Conservation (phyloP, 2,329 filamentous ascomycete genomes). For the Aspergillus sp. region DNA sequence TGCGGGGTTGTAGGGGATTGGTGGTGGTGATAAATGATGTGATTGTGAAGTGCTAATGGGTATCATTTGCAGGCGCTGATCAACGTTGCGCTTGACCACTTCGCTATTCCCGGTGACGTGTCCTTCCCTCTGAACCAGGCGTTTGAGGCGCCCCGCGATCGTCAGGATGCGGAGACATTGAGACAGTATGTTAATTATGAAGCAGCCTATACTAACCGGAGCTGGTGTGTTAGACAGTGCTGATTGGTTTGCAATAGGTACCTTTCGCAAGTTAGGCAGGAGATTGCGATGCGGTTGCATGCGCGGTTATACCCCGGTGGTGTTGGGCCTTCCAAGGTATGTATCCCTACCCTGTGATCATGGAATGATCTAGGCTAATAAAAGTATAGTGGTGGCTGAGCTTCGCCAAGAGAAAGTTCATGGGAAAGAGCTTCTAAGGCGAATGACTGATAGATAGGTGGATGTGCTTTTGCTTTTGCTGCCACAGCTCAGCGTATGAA, state of each 20-base stretch:
- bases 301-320: slow-evolving; percentile 82
- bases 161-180: slow-evolving; percentile 85
- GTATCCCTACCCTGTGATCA: slow-evolving; percentile 12
- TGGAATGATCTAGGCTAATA: slow-evolving; percentile 8
- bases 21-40: no score
- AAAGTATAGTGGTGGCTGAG: slow-evolving; percentile 90
- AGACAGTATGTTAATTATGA: slow-evolving; percentile 65
- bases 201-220: no score
- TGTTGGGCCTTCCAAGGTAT: slow-evolving; percentile 65
- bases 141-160: slow-evolving; percentile 83
- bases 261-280: slow-evolving; percentile 88
- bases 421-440: slow-evolving; percentile 82
- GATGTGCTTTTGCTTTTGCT: slow-evolving; percentile 20
- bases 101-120: slow-evolving; percentile 91
- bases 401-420: slow-evolving; percentile 99
- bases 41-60: background rate
- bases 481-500: slow-evolving; percentile 23
- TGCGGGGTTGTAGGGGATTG: background rate
- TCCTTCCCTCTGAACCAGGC: slow-evolving; percentile 94
- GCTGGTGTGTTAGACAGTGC: background rate
- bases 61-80: slow-evolving; percentile 70
- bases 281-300: slow-evolving; percentile 79
- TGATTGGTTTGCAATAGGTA: slow-evolving; percentile 34
- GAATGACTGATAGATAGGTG: background rate
- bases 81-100: slow-evolving; percentile 92